phyloP scores from a whole-genome alignment of 495 filamentous ascomycete genomes.

The Penicillium steckii region DNA sequence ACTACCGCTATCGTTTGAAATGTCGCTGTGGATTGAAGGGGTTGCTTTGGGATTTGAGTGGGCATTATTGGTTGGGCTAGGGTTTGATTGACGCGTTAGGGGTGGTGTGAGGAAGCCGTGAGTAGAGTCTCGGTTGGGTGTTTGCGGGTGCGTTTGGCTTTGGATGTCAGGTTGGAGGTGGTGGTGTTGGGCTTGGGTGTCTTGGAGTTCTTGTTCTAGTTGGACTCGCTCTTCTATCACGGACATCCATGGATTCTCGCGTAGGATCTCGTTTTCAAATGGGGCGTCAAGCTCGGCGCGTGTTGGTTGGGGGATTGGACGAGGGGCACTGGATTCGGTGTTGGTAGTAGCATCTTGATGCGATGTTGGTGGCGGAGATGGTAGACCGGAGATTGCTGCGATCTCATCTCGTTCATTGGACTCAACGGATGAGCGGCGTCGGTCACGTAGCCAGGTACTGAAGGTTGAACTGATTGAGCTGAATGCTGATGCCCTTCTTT shows the following conservation, averaged over 20 bases:
- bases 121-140: too few species aligned
- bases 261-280: neutral
- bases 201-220: neutral
- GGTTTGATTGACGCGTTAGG: neutral
- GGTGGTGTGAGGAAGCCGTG: neutral
- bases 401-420: neutral
- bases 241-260: neutral
- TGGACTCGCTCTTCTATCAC: neutral
- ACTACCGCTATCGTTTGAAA: neutral
- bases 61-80: neutral
- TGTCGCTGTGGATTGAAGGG: neutral
- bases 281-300: neutral
- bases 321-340: neutral
- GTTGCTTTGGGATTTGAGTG: neutral
- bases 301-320: neutral
- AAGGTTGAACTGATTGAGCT: constrained; percentile 1
- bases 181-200: neutral
- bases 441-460: neutral
- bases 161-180: neutral
- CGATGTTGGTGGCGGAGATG: neutral
- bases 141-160: too few species aligned
- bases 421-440: neutral
- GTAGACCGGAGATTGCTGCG: neutral
- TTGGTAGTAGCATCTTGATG: neutral
- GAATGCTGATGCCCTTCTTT: neutral